Base-by-base conservation (phyloP, 163 green algal genomes). In the Chlamydomonas reinhardtii region DNA sequence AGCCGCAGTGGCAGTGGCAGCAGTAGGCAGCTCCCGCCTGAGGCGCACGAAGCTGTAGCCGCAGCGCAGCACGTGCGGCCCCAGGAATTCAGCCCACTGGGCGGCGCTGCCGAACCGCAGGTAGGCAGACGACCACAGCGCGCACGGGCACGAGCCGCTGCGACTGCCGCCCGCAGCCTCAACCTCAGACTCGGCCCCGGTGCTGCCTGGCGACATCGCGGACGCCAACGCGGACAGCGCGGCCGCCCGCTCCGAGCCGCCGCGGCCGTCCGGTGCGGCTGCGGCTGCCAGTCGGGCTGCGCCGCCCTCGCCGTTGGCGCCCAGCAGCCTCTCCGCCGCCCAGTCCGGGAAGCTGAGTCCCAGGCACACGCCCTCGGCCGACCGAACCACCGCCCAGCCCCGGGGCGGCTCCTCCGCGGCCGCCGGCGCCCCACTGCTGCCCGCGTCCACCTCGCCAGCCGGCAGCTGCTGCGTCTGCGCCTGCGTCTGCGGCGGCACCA, bases 21-120 rank as follows among this genome's bases (percentile, higher is more conserved):
- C 48, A 22, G 48, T 14, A 56, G 22, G 12, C 78, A 2, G n/a
- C 48, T 15, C 12, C 74, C 17, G 69, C 69, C 34, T 8, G 32
- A 77, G 27, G 39, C 78, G 48, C 54, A 72, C 78, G 54, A 85
- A 80, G 14, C 52, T 86, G 72, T 74, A 86, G 34, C 80, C 80
- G 59, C 80, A 86, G 35, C 71, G 69, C 80, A 86, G 70, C 70
- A 86, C 31, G 11, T 27, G 54, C 0, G 78, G 56, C 1, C 80
- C 80, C 56, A 59, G 74, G 59, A 86, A 86, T 59, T 86, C 80
- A 3, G 70, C 27, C 80, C 80, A 86, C 71, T 79, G 69, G 29
- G 70, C 80, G 19, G 80, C 70, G 69, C 70, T 80, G 80, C 80
- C 80, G 70, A 72, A 86, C 9, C 27, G 16, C 22, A 80, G 70